A percentile compares a stretch with the other conserved stretches of the same genome.
These are phyloP conservation scores for Cryomyces antarcticus DNA, from an alignment of 495 filamentous ascomycete species.

Conservation along the genomic window DNA sequence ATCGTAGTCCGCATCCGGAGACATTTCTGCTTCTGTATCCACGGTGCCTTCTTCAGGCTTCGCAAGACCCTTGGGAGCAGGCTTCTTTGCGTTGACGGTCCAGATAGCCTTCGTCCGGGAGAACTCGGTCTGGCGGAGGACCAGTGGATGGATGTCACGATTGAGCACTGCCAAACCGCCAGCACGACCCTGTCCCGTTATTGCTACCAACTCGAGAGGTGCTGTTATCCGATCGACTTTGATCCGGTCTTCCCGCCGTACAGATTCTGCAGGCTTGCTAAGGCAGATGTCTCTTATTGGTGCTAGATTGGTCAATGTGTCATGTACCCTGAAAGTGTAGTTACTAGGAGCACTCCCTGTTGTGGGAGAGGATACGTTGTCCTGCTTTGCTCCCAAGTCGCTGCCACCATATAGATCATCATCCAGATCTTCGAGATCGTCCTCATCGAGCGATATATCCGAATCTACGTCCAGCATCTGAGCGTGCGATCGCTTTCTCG, in stretches of 20 bases:
- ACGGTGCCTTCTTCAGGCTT: slow-evolving; percentile 24
- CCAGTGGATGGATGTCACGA: slow-evolving; percentile 45
- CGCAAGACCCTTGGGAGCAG: slow-evolving; percentile 29
- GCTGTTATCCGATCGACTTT: background rate
- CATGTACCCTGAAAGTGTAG: slow-evolving; percentile 56
- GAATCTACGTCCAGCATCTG: slow-evolving; percentile 18
- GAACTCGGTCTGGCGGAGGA: slow-evolving; percentile 40
- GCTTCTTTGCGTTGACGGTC: slow-evolving; percentile 40
- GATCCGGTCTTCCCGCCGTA: background rate
- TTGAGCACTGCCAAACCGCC: slow-evolving; percentile 58
- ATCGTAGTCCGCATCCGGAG: slow-evolving; percentile 34
- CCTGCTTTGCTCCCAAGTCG: slow-evolving; percentile 19
- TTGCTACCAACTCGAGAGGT: slow-evolving; percentile 48
- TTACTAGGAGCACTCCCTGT: slow-evolving; percentile 18
- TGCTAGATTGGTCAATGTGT: slow-evolving; percentile 53
- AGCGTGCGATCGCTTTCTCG: slow-evolving; percentile 25
- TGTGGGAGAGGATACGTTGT: slow-evolving; percentile 9
- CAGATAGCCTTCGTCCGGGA: slow-evolving; percentile 40
- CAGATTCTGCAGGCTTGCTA: slow-evolving; percentile 23
- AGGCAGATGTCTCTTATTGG: slow-evolving; percentile 55
- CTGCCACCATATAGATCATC: slow-evolving; percentile 49
- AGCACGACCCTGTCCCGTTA: slow-evolving; percentile 45
- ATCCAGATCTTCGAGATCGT: slow-evolving; percentile 27
- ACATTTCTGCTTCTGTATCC: slow-evolving; percentile 18
- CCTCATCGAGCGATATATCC: slow-evolving; percentile 21